Evolutionary conservation across 2,329 filamentous ascomycete genomes (phyloP), one percentile per base, ranked within the genome.

Genomic region (Phoma sp.): DNA sequence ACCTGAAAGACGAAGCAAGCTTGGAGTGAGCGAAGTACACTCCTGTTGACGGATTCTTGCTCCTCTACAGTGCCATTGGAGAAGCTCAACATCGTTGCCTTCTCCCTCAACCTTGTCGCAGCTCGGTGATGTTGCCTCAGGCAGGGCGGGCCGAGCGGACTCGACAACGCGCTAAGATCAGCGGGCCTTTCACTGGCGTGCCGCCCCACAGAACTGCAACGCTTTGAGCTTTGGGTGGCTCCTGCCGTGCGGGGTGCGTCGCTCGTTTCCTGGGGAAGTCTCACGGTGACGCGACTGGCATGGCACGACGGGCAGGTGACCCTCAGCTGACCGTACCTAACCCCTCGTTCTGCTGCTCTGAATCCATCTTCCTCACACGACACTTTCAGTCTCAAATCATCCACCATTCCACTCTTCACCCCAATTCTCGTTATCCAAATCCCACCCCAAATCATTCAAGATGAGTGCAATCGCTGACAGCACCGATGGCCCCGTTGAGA

Each of bases 401-500:
- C 55, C 60, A 54, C 48, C 54, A 46, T 52, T 57, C 50, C 51
- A 57, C 64, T 49, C 50, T 60, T 47, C 56, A 60, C 53, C 56
- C 40, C 59, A 58, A 49, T 57, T 34, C 34, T 53, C 52, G 47
- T 50, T 50, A 53, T 52, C 36, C 45, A 66, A 53, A 56, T 54
- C 39, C 54, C 48, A 50, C 40, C 47, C 38, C 47, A 57, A 52
- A 59, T 59, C 66, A 59, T 61, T 67, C 70, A 75, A 56, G 57
- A 75, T 75, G 72, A 75, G 72, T 75, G 72, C 72, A 72, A 67
- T 75, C 65, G 71, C 69, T 55, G 69, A 71, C 59, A 67, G 65
- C 68, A 68, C 65, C 60, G 71, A 73, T 58, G 71, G 71, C 54
- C 70, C 68, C 15, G 81, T 85, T 76, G 82, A 85, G 76, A 82